phyloP scores from a whole-genome alignment of 2,329 filamentous ascomycete genomes.

The Herpotrichia juniperi region DNA sequence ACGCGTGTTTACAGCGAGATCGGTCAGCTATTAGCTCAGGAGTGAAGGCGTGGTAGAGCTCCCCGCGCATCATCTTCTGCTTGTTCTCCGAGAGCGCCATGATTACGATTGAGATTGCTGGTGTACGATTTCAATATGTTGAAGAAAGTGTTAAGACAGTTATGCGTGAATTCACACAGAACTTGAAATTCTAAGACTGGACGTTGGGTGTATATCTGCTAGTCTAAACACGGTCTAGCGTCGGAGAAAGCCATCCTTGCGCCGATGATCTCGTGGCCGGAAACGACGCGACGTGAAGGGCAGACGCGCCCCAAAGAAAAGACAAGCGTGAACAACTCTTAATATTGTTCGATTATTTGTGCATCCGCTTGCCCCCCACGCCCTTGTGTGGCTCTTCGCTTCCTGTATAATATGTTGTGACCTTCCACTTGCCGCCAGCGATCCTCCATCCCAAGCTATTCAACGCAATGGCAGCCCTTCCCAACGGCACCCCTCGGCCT shows the following conservation, averaged over 20 bases:
- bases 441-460: background rate
- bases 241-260: background rate
- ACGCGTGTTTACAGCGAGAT: slow-evolving; percentile 66
- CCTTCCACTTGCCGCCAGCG: slow-evolving; percentile 2
- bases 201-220: background rate
- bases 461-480: slow-evolving; percentile 22
- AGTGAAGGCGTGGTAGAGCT: slow-evolving; percentile 77
- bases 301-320: background rate
- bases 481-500: slow-evolving; percentile 28
- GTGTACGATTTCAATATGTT: too few species aligned
- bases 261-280: background rate
- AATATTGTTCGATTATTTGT: slow-evolving; percentile 19
- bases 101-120: background rate
- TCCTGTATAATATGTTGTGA: slow-evolving; percentile 10
- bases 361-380: background rate
- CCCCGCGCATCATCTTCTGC: slow-evolving; percentile 65
- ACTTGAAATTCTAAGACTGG: too few species aligned
- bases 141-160: too few species aligned
- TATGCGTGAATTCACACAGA: too few species aligned
- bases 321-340: slow-evolving; percentile 3
- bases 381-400: slow-evolving; percentile 1
- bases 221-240: background rate
- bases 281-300: background rate
- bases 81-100: slow-evolving; percentile 45
- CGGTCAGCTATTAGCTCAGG: slow-evolving; percentile 71